These are phyloP conservation scores for Ilyonectria robusta DNA, from an alignment of 2,329 filamentous ascomycete genomes.

Conservation along the genomic window DNA sequence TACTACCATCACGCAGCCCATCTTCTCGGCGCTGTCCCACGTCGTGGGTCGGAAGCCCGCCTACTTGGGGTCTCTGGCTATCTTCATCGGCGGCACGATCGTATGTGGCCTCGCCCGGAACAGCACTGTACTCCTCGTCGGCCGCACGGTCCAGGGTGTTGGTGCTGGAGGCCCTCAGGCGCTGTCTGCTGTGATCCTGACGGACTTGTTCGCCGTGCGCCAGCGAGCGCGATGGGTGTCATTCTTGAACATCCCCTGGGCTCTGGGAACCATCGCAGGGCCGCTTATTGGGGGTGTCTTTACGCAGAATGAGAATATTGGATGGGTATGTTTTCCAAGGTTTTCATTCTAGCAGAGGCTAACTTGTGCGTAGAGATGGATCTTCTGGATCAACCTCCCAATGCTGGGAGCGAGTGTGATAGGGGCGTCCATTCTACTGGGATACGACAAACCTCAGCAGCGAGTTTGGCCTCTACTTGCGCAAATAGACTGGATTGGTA, in stretches of 20 bases:
- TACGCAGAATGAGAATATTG: conserved; percentile 32
- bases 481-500: conserved; percentile 74
- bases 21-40: conserved; percentile 54
- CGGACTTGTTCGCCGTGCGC: conserved; percentile 58
- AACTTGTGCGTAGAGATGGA: conserved; percentile 47
- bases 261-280: conserved; percentile 65
- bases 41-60: conserved; percentile 53
- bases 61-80: conserved; percentile 34
- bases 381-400: conserved; percentile 55
- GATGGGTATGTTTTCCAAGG: conserved; percentile 38
- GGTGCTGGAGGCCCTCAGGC: conserved; percentile 54
- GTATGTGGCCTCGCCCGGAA: conserved; percentile 52
- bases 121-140: conserved; percentile 51
- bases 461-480: conserved; percentile 25
- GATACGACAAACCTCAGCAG: conserved; percentile 38
- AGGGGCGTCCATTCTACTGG: conserved; percentile 47
- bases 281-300: conserved; percentile 46
- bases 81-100: conserved; percentile 59
- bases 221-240: conserved; percentile 58
- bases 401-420: conserved; percentile 44
- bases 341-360: neutral
- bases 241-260: conserved; percentile 63
- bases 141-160: conserved; percentile 54
- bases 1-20: conserved; percentile 72
- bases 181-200: conserved; percentile 52